These are phyloP conservation scores for Phytophthora rubi DNA, from an alignment of 352 stramenopile species.

Conservation along the genomic window DNA sequence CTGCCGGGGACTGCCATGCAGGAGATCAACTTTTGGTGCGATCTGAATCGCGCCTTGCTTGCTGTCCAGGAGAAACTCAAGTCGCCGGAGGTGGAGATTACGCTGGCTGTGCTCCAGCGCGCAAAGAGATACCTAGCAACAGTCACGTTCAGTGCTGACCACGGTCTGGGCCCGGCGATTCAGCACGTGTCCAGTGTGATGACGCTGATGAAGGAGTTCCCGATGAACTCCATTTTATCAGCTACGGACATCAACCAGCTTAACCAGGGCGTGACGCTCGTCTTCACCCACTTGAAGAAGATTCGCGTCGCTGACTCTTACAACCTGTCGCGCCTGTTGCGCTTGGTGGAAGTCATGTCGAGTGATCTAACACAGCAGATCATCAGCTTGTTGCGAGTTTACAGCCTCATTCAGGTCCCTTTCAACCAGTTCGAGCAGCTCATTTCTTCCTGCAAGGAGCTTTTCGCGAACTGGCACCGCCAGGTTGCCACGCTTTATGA, in stretches of 20 bases:
- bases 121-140: slow-evolving; percentile 92
- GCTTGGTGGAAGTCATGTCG: slow-evolving; percentile 88
- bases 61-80: slow-evolving; percentile 86
- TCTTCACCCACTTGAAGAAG: slow-evolving; percentile 92
- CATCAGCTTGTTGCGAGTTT: slow-evolving; percentile 79
- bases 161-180: slow-evolving; percentile 83
- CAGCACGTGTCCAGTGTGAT: slow-evolving; percentile 92
- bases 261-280: slow-evolving; percentile 73
- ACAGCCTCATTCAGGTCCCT: slow-evolving; percentile 85
- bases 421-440: slow-evolving; percentile 87
- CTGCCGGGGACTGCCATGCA: slow-evolving; percentile 89
- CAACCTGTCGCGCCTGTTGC: slow-evolving; percentile 78
- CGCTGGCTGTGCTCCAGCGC: slow-evolving; percentile 91
- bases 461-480: slow-evolving; percentile 88
- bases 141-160: slow-evolving; percentile 91
- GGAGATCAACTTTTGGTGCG: slow-evolving; percentile 96
- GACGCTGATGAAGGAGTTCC: slow-evolving; percentile 93
- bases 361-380: slow-evolving; percentile 87
- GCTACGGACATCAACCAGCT: slow-evolving; percentile 88
- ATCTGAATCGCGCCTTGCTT: slow-evolving; percentile 90
- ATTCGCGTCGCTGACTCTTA: slow-evolving; percentile 91
- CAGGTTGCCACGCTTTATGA: slow-evolving; percentile 88
- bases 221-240: slow-evolving; percentile 92
- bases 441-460: slow-evolving; percentile 78
- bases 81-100: slow-evolving; percentile 92